Evolutionary conservation across 768 basidiomycete species (phyloP), one percentile per base, ranked within the genome.

Genomic region (Mrakia hoshinonis): DNA sequence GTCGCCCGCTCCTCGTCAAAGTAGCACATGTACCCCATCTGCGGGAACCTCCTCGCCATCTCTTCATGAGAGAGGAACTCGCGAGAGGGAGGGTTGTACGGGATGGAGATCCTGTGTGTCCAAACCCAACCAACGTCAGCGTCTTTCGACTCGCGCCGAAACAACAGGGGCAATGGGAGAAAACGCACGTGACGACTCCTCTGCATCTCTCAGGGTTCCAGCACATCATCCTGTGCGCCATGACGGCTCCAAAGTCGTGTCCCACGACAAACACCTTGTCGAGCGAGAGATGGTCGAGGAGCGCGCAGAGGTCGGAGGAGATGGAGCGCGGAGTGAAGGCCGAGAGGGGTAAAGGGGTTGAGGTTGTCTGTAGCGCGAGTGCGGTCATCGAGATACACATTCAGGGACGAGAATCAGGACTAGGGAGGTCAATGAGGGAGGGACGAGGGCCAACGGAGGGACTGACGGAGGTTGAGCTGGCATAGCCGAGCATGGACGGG

Each of bases 211-310:
- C 79, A 0, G 90, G 88, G 76, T 89, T 79, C 87, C 87, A 90
- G 29, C 89, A 81, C 13, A 87, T 86, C 75, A 92, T 87, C 26
- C 89, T 82, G 52, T 83, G 83, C 1, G 83, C 88, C 15, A 81
- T 84, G 72, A 81, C 84, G 3, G 87, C 81, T 6, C 90, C 90
- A 90, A 90, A 91, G 75, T 92, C 90, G 75, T 91, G 90, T 0
- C 89, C 90, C 70, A 90, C 82, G 69, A 90, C 79, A 13, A 89
- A 82, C 4, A 74, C 73, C 31, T 60, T 64, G 7, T 46, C 34
- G 36, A 75, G 58, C 3, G 31, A 36, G 36, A 61, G 58, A 39
- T 61, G 34, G 58, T 61, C 34, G 18, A 61, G 58, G 2, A 61
- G 36, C 13, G 58, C 31, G 34, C 31, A 15, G 34, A 61, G 58